Evolutionary conservation across 148 eudicot genomes (phyloP).

Genomic region (Silene latifolia): DNA sequence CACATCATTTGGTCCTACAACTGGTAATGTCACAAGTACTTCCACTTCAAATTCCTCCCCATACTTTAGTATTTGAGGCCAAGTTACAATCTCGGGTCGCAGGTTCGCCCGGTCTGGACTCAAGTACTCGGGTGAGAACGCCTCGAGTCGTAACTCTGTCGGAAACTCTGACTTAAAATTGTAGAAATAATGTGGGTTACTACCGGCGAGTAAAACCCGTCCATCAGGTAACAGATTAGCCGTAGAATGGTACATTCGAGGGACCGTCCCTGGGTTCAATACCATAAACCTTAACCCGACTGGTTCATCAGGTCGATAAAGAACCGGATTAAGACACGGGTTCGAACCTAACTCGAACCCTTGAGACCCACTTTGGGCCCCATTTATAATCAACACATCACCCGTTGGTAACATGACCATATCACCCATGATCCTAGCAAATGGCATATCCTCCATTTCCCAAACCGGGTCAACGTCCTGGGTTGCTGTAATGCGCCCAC

Average conservation of each 20-base stretch:
- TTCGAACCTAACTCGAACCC: slow-evolving; percentile 64
- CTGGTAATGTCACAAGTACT: slow-evolving; percentile 38
- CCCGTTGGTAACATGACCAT: slow-evolving; percentile 91
- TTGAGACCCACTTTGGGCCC: slow-evolving; percentile 80
- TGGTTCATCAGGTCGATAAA: slow-evolving; percentile 65
- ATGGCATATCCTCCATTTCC: slow-evolving; percentile 92
- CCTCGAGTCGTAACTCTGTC: slow-evolving; percentile 72
- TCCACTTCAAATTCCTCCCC: slow-evolving; percentile 48
- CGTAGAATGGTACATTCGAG: slow-evolving; percentile 89
- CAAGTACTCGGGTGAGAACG: slow-evolving; percentile 82
- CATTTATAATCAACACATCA: slow-evolving; percentile 69
- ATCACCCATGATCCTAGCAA: slow-evolving; percentile 82
- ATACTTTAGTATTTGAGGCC: slow-evolving; percentile 41
- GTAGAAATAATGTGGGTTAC: slow-evolving; percentile 82
- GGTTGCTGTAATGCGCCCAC: slow-evolving; percentile 79
- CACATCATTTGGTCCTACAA: slow-evolving; percentile 64
- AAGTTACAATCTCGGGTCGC: slow-evolving; percentile 38
- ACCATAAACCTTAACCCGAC: slow-evolving; percentile 76
- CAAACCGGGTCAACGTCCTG: slow-evolving; percentile 45
- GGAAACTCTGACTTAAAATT: slow-evolving; percentile 44
- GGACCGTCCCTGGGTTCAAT: slow-evolving; percentile 54
- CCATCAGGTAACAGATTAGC: slow-evolving; percentile 90
- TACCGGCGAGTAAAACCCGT: slow-evolving; percentile 71
- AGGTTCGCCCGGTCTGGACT: slow-evolving; percentile 46
- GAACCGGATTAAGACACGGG: slow-evolving; percentile 64